phyloP scores from a whole-genome alignment of 345 rosid species.

The Eucalyptus cloeziana region DNA sequence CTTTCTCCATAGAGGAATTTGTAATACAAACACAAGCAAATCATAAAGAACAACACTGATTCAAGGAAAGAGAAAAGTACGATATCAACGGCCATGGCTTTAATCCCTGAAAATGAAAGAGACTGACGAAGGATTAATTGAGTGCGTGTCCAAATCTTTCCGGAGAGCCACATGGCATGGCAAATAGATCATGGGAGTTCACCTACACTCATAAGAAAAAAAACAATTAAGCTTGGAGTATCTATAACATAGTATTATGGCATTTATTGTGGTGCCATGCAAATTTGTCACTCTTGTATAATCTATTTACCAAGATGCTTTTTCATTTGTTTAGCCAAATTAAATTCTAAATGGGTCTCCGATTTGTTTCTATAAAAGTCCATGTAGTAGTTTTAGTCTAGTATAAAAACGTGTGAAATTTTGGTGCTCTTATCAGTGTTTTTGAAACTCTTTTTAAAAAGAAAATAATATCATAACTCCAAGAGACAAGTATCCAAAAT shows the following conservation, averaged over 20 bases:
- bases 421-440: no score
- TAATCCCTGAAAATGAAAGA: not conserved
- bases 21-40: not conserved
- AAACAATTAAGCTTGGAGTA: not conserved
- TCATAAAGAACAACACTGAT: not conserved
- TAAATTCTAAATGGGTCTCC: not conserved
- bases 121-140: not conserved
- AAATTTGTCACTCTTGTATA: not conserved
- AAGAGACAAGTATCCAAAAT: no score
- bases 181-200: not conserved
- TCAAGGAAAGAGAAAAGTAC: not conserved
- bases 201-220: not conserved
- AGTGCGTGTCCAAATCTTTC: rapidly evolving
- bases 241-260: not conserved
- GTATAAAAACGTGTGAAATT: not conserved
- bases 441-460: no score
- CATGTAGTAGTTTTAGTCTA: not conserved
- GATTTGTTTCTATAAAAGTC: no score
- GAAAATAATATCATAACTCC: no score
- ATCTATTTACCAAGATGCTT: not conserved
- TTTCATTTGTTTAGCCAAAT: not conserved
- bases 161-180: not conserved
- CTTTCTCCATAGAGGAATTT: not conserved
- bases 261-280: not conserved
- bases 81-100: not conserved